phyloP scores from a whole-genome alignment of 1,284 basidiomycete species.

The Phenoliferia sp. region DNA sequence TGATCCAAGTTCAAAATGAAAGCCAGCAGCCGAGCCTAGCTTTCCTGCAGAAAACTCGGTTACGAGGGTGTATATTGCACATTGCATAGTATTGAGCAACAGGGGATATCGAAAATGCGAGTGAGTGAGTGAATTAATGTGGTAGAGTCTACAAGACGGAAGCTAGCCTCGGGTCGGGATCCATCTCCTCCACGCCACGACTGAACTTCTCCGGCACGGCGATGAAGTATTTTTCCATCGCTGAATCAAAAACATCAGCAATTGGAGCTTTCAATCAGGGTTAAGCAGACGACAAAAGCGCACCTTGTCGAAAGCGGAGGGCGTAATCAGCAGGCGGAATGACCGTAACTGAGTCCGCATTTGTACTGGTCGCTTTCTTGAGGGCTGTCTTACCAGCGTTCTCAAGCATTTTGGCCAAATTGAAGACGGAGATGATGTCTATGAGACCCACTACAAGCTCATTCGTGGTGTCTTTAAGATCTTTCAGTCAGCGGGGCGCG shows the following conservation, averaged over 20 bases:
- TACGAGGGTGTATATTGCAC: no score
- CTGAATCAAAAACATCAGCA: neutral
- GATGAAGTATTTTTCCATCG: constrained; percentile 19
- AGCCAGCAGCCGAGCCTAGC: no score
- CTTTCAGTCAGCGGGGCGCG: neutral
- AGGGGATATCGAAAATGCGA: no score
- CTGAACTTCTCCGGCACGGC: constrained; percentile 21
- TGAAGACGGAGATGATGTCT: constrained; percentile 40
- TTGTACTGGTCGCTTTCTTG: constrained; percentile 5
- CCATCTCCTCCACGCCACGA: neutral
- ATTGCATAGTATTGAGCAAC: no score
- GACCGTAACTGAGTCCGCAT: constrained; percentile 15
- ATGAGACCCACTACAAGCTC: constrained; percentile 81
- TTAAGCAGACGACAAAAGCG: neutral
- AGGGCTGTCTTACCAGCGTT: constrained; percentile 14
- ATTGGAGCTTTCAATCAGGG: neutral
- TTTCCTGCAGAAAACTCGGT: no score
- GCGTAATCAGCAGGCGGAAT: constrained; percentile 21
- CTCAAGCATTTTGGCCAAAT: constrained; percentile 14
- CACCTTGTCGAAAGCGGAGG: constrained; percentile 11
- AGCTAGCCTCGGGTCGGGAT: constrained; percentile 11
- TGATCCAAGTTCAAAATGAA: no score
- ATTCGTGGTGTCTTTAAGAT: neutral
- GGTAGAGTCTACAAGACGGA: constrained; percentile 5
- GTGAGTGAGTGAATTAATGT: no score